Base-by-base conservation (phyloP, 148 eudicot genomes). In the Diospyros kaki region DNA sequence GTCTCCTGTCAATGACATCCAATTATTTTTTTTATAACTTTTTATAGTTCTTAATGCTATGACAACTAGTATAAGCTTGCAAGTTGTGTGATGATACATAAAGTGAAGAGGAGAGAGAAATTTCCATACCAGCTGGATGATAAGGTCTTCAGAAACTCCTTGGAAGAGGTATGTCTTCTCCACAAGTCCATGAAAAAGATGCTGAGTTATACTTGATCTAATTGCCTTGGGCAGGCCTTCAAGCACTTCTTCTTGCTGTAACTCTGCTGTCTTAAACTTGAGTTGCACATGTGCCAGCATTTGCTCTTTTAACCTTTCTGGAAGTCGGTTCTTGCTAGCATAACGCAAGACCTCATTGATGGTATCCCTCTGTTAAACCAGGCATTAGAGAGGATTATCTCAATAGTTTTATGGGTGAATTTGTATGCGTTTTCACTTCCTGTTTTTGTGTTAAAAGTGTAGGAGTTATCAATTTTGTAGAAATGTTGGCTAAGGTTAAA, bases 221-320 rank as follows among this genome's bases (percentile, higher is more conserved):
- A 87, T 87, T 18, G 90, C 88, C 79, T 87, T 87, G 3, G 90
- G 90, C n/a, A 87, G 58, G 77, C 78, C 86, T 74, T 82, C 76
- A 59, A 84, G 81, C 48, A 84, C 86, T 77, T 82, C 84, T 79
- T 87, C 88, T 76, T 87, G 90, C 74, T 87, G 86, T 59, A 87
- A 76, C 75, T 83, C 90, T 46, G 86, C 86, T 52, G 90, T 87
- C 77, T 72, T 87, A 80, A 84, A 87, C 66, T 83, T 87, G 42
- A 87, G 86, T 64, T 84, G 83, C 78, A 80, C 72, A 63, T 87
- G 86, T 80, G 90, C 86, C 68, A 87, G 79, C 87, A 87, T 84
- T 79, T 87, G 90, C 78, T 82, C 87, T 72, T 81, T 84, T 66
- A 87, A 64, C 43, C 84, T 75, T 63, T 84, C 88, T 38, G 90